phyloP scores from a whole-genome alignment of 768 basidiomycete genomes.

The Clitopilus hobsonii region DNA sequence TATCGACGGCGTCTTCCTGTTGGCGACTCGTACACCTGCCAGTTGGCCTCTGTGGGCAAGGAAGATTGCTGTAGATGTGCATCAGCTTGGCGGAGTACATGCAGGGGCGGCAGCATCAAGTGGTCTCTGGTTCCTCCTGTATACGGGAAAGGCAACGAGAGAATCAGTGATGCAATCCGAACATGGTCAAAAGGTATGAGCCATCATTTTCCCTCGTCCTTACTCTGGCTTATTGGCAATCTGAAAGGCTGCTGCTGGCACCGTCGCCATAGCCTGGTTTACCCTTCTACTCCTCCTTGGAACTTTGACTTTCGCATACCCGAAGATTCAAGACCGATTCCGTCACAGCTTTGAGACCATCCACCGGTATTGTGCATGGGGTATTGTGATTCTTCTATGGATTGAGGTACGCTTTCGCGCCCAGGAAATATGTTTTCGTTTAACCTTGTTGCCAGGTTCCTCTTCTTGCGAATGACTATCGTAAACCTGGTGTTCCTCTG shows the following conservation, averaged over 20 bases:
- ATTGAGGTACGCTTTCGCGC: constrained; percentile 15
- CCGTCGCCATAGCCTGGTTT: constrained; percentile 9
- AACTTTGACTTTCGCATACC: constrained; percentile 35
- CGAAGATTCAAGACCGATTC: constrained; percentile 27
- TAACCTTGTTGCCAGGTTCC: constrained; percentile 22
- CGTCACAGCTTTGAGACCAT: constrained; percentile 38
- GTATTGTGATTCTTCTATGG: constrained; percentile 35
- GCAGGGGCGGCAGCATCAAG: constrained; percentile 55
- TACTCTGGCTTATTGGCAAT: background rate
- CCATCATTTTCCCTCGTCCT: background rate
- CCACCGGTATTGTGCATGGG: constrained; percentile 44
- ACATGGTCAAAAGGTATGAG: constrained; percentile 18
- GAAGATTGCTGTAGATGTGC: constrained; percentile 48
- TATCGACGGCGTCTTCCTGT: constrained; percentile 51
- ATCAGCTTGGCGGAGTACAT: constrained; percentile 58
- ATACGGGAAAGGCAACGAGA: constrained; percentile 46
- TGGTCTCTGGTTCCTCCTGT: constrained; percentile 46
- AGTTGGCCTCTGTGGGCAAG: constrained; percentile 53
- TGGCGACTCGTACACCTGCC: constrained; percentile 10
- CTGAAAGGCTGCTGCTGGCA: constrained; percentile 2
- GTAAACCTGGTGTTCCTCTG: constrained; percentile 27
- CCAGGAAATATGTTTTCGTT: background rate
- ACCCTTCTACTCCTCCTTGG: constrained; percentile 20
- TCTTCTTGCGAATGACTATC: constrained; percentile 53
- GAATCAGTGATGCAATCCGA: constrained; percentile 33